Evolutionary conservation across 2,329 filamentous ascomycete species (phyloP), one percentile per base, ranked within the genome.

Genomic region (Beauveria asiatica): DNA sequence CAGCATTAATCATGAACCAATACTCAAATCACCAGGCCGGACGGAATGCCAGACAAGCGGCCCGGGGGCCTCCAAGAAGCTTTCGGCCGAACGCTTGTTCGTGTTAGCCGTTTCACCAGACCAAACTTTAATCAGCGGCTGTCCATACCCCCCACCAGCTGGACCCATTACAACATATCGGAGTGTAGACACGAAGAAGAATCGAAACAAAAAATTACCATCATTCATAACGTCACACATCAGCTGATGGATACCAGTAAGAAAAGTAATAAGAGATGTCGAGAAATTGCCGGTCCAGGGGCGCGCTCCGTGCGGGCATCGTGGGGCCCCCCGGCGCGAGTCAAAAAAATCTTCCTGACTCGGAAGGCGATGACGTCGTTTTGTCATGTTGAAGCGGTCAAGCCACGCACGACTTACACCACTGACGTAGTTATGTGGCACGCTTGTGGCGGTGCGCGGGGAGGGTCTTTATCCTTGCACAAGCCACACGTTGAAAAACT

Each of bases 361-460:
- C 25, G 57, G 49, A 59, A 59, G 57, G 57, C 42, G 49, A 53
- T 59, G 57, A 59, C 50, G 57, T 59, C 49, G 49, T 46, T 46
- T 39, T 25, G 23, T 23, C 49, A 8, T 44, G 21, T 33, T 33
- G 8, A 17, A 45, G 57, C 23, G 30, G 57, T 54, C 42, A 59
- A 59, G 57, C 57, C 57, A 59, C 57, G 39, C 37, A 5, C 23
- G 48, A 52, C 49, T 53, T 19, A 21, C 49, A 59, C 57, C 56
- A 58, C 56, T 30, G 49, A 58, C 46, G 45, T 51, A 59, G 48
- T 51, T 44, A n/a, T 25, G 56, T 59, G 56, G 46, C 56, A 30
- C 11, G 11, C 11, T 19, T 59, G 57, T 59, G 57, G 57, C 57
- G 57, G 57, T 59, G 50, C 50, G 49, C 25, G 21, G 49, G 49